Conservation (phyloP, 768 basidiomycete species). For the Psilocybe subaeruginosa region DNA sequence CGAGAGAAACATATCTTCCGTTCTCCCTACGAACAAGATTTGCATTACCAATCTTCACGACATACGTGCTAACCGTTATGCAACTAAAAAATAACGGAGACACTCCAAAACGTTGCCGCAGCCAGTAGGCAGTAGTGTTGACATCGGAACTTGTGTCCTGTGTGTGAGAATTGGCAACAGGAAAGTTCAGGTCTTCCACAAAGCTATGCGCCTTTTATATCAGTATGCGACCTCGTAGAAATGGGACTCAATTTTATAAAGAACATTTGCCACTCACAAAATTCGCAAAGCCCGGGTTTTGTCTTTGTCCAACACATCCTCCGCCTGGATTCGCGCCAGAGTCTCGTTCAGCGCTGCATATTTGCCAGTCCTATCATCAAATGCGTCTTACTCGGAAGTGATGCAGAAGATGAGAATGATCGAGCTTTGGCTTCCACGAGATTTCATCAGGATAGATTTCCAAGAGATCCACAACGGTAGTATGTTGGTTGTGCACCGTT, state of each 20-base stretch:
- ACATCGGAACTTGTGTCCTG: background rate
- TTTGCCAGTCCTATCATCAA: background rate
- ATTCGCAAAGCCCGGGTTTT: background rate
- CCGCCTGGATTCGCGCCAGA: background rate
- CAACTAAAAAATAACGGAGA: constrained; percentile 6
- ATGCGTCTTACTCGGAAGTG: constrained; percentile 6
- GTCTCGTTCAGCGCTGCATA: background rate
- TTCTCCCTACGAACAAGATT: background rate
- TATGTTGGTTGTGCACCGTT: background rate
- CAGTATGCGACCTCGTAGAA: background rate
- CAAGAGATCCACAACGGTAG: constrained; percentile 1
- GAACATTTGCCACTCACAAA: background rate
- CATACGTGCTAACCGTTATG: background rate
- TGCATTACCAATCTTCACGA: background rate
- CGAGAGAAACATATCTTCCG: background rate
- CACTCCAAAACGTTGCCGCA: constrained; percentile 7
- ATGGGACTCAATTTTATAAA: background rate
- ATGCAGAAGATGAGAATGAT: background rate
- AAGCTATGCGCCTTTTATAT: background rate
- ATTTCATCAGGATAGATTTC: constrained; percentile 7
- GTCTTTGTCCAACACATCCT: background rate
- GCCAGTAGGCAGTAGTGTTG: constrained; percentile 7
- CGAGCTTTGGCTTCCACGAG: background rate
- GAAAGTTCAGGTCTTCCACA: constrained; percentile 8
- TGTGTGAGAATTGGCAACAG: background rate